Percentiles rank a stretch among this genome's conserved stretches.
phyloP scores from a whole-genome alignment of 2,329 filamentous ascomycete species.

The Penicillium fuscoglaucum region DNA sequence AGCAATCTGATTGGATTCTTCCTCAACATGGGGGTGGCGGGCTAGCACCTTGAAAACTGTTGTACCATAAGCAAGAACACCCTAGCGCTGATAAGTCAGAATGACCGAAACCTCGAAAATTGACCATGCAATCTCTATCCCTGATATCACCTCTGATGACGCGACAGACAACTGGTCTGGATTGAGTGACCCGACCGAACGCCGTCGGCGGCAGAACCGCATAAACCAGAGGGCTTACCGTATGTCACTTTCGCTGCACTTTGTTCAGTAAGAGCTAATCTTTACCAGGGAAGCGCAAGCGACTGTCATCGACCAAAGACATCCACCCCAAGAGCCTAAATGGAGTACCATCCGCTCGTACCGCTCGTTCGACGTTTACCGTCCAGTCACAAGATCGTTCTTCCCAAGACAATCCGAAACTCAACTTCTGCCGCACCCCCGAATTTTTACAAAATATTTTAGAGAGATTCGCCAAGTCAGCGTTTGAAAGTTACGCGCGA shows the following conservation, averaged over 20 bases:
- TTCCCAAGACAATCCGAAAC: background rate
- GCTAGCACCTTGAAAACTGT: background rate
- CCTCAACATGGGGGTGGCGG: background rate
- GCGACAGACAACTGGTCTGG: constrained; percentile 28
- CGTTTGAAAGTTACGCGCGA: constrained; percentile 19
- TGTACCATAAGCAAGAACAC: background rate
- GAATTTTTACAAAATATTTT: constrained; percentile 8
- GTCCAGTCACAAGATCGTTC: background rate
- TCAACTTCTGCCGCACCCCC: constrained; percentile 2
- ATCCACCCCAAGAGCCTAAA: too few species aligned
- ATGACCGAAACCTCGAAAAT: constrained; percentile 7
- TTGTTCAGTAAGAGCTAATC: background rate
- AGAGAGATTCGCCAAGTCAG: constrained; percentile 21
- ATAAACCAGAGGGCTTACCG: constrained; percentile 35
- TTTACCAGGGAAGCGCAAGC: constrained; percentile 25
- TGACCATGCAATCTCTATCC: background rate
- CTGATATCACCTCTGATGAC: background rate
- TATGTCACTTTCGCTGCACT: constrained; percentile 8
- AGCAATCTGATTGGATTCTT: background rate
- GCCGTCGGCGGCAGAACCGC: constrained; percentile 31
- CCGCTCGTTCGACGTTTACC: constrained; percentile 5
- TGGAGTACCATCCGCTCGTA: constrained; percentile 1
- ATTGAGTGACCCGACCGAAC: constrained; percentile 23
- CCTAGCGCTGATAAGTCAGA: background rate
- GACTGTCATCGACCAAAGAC: constrained; percentile 12